Evolutionary conservation across 257 asterid genomes (phyloP).

Genomic region (Apocynum venetum): DNA sequence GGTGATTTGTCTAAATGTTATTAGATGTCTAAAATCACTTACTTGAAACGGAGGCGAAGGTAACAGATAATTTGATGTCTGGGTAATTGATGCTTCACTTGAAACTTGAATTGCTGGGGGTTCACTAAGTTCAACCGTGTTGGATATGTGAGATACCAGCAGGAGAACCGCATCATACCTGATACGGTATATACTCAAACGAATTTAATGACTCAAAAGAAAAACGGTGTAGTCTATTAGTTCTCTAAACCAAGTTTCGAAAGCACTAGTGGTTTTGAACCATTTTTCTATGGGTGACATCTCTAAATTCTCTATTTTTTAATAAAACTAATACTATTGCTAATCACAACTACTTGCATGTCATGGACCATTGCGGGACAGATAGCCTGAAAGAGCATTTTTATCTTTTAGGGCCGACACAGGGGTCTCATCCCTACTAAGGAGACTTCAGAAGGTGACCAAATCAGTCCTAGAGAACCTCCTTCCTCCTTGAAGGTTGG

Average conservation of each 20-base stretch:
- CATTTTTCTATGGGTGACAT: neutral
- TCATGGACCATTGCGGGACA: neutral
- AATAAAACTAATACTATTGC: no score
- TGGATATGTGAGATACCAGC: slow-evolving; percentile 10
- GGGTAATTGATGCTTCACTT: neutral
- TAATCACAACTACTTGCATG: slow-evolving; percentile 4
- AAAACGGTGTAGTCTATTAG: no score
- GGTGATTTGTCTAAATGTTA: no score
- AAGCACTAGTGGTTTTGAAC: neutral
- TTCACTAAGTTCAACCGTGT: slow-evolving; percentile 16
- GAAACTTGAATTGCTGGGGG: slow-evolving; percentile 11
- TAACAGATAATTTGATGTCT: no score
- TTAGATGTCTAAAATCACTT: no score
- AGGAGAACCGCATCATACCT: slow-evolving; percentile 12
- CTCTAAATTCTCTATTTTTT: neutral
- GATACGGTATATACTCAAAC: slow-evolving; percentile 12
- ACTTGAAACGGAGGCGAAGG: no score
- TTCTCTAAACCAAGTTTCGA: neutral
- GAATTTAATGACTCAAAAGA: no score
- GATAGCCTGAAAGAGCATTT: neutral
- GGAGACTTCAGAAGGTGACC: no score
- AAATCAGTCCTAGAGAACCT: no score
- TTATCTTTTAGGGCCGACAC: neutral
- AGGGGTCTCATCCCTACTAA: no score
- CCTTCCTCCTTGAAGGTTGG: no score